Percentiles rank a stretch among this genome's conserved stretches.
Conservation (phyloP, 2,329 filamentous ascomycete species). For the Aspergillus sp. region DNA sequence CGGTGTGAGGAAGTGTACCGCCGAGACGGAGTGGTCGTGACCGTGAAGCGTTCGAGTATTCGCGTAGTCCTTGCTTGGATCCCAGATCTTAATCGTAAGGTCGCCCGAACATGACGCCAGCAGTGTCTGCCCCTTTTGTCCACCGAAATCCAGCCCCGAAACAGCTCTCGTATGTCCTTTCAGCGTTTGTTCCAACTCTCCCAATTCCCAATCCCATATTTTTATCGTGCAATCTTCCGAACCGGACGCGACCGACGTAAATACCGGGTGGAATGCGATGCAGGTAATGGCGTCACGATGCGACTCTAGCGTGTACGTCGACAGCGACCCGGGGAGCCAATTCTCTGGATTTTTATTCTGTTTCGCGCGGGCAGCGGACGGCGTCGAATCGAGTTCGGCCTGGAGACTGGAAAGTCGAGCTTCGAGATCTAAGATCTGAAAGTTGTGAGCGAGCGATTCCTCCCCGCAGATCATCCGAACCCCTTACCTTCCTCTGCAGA, state of each 20-base stretch:
- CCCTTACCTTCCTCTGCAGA: slow-evolving; percentile 85
- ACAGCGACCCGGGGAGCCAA: slow-evolving; percentile 42
- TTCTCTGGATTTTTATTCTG: slow-evolving; percentile 22
- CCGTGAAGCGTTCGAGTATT: slow-evolving; percentile 88
- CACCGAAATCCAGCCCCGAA: slow-evolving; percentile 85
- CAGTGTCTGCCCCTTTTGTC: slow-evolving; percentile 75
- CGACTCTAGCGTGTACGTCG: slow-evolving; percentile 75
- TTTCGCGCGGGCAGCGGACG: slow-evolving; percentile 17
- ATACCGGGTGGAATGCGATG: slow-evolving; percentile 88
- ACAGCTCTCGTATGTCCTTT: slow-evolving; percentile 90
- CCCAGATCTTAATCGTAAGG: slow-evolving; percentile 92
- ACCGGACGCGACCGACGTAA: slow-evolving; percentile 86
- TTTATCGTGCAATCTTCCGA: slow-evolving; percentile 94
- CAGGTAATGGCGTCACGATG: slow-evolving; percentile 83
- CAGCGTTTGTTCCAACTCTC: slow-evolving; percentile 83
- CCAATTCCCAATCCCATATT: slow-evolving; percentile 95
- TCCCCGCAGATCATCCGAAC: background rate
- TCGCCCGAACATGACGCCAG: slow-evolving; percentile 84
- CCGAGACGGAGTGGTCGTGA: slow-evolving; percentile 88
- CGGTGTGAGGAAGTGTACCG: slow-evolving; percentile 83
- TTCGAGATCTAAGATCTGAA: slow-evolving; percentile 92
- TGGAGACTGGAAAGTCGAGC: slow-evolving; percentile 66
- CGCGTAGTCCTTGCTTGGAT: slow-evolving; percentile 87
- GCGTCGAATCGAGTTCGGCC: slow-evolving; percentile 20
- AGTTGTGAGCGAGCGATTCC: slow-evolving; percentile 4